These are phyloP conservation scores for Dryas integrifolia DNA, from an alignment of 331 rosid genomes.

Conservation along the genomic window DNA sequence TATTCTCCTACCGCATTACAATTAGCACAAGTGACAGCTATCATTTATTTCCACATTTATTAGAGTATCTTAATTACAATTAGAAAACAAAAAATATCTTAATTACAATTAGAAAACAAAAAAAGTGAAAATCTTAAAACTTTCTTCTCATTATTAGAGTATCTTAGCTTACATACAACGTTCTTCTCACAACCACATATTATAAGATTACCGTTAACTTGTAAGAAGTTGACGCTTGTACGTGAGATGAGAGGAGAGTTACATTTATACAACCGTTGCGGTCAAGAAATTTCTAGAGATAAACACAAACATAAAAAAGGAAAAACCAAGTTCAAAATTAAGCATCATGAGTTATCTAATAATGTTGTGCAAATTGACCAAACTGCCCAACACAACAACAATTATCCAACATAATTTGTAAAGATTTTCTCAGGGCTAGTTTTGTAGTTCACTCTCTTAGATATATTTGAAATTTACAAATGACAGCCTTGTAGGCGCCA, in stretches of 20 bases:
- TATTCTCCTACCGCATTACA: background rate
- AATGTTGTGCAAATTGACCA: background rate
- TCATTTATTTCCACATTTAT: no score
- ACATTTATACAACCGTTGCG: background rate
- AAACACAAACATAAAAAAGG: background rate
- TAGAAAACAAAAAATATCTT: background rate
- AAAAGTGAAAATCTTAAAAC: background rate
- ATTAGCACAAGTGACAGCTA: no score
- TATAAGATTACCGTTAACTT: background rate
- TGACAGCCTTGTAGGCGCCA: background rate
- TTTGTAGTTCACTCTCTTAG: background rate
- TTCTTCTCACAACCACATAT: background rate
- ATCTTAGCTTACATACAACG: background rate
- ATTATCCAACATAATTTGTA: background rate
- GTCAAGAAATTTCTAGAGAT: background rate
- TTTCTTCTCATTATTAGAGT: background rate
- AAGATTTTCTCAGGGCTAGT: background rate
- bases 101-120: no score
- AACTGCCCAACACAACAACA: background rate
- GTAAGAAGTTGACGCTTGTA: background rate
- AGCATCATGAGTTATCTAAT: background rate
- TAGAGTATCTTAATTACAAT: background rate
- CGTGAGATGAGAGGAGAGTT: background rate
- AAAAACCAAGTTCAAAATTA: background rate
- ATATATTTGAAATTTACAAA: background rate